Percentiles rank a stretch among this genome's conserved stretches.
These are phyloP conservation scores for Aquilaria malaccensis DNA, from an alignment of 345 rosid species.

Conservation along the genomic window DNA sequence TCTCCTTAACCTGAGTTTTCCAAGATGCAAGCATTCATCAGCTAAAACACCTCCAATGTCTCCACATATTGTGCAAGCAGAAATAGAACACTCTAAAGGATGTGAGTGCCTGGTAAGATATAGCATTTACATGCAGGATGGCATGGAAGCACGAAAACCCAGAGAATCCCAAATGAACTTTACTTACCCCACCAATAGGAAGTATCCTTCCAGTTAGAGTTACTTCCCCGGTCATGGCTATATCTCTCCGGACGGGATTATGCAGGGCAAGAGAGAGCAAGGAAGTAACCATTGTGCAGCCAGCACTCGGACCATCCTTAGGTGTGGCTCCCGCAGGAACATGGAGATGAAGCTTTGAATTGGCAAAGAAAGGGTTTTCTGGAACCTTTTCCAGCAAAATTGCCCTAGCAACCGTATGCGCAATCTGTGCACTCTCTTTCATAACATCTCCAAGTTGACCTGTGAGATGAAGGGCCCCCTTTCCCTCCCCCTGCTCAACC, in stretches of 20 bases:
- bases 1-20: slow-evolving; percentile 77
- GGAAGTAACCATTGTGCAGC: slow-evolving; percentile 99
- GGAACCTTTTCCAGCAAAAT: slow-evolving; percentile 66
- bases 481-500: slow-evolving; percentile 86
- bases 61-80: too few relatives aligned
- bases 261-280: slow-evolving; percentile 80
- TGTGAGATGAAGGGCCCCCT: slow-evolving; percentile 71
- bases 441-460: slow-evolving; percentile 98
- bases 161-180: not conserved
- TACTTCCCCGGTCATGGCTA: slow-evolving; percentile 98
- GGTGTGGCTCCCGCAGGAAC: slow-evolving; percentile 99
- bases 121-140: too few relatives aligned
- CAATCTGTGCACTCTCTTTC: slow-evolving; percentile 98
- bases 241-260: slow-evolving; percentile 65
- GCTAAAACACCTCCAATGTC: too few relatives aligned
- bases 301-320: slow-evolving; percentile 98
- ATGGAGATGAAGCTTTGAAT: slow-evolving; percentile 90
- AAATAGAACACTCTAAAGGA: too few relatives aligned
- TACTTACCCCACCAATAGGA: slow-evolving; percentile 98
- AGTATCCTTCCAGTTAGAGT: slow-evolving; percentile 85
- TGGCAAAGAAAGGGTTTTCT: slow-evolving; percentile 64
- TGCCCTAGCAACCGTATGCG: slow-evolving; percentile 81
- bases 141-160: too few relatives aligned
- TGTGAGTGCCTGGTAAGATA: too few relatives aligned
- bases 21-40: too few relatives aligned